Conservation (phyloP, 139 green algal species). For the Picochlorum sp. region DNA sequence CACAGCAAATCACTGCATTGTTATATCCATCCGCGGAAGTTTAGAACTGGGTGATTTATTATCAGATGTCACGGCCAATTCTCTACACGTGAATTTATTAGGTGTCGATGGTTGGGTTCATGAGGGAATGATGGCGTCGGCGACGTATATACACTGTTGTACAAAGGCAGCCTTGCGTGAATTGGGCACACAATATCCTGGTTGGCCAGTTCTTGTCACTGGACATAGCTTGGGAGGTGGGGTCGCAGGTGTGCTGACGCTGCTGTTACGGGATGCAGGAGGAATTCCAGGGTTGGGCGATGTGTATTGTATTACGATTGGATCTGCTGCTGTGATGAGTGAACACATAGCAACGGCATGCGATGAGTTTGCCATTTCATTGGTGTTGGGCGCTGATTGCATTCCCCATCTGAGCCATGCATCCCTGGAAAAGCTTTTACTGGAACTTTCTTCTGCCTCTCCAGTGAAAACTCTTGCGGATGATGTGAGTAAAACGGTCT, state of each 20-base stretch:
- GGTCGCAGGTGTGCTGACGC: slow-evolving; percentile 31
- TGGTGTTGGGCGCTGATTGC: slow-evolving; percentile 31
- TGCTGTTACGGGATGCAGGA: slow-evolving; percentile 33
- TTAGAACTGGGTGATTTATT: slow-evolving; percentile 43
- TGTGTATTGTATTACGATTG: slow-evolving; percentile 31
- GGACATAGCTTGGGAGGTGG: slow-evolving; percentile 47
- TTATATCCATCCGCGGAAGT: slow-evolving; percentile 40
- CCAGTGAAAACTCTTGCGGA: slow-evolving; percentile 13
- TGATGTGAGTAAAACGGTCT: background rate
- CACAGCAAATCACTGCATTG: slow-evolving; percentile 30
- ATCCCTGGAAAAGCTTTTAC: slow-evolving; percentile 36
- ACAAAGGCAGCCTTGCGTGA: slow-evolving; percentile 31
- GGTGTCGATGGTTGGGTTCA: slow-evolving; percentile 33
- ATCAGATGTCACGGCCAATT: slow-evolving; percentile 32
- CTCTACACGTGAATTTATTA: slow-evolving; percentile 32
- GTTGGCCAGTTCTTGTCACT: slow-evolving; percentile 42
- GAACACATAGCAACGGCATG: slow-evolving; percentile 23
- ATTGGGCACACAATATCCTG: slow-evolving; percentile 23
- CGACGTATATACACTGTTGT: slow-evolving; percentile 48
- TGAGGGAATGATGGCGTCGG: slow-evolving; percentile 37
- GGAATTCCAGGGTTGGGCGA: slow-evolving; percentile 25
- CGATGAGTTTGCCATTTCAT: slow-evolving; percentile 26
- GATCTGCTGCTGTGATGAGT: slow-evolving; percentile 40
- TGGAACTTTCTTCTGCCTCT: slow-evolving; percentile 29
- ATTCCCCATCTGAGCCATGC: slow-evolving; percentile 38